phyloP scores from a whole-genome alignment of 257 asterid species.

The Mentha longifolia region DNA sequence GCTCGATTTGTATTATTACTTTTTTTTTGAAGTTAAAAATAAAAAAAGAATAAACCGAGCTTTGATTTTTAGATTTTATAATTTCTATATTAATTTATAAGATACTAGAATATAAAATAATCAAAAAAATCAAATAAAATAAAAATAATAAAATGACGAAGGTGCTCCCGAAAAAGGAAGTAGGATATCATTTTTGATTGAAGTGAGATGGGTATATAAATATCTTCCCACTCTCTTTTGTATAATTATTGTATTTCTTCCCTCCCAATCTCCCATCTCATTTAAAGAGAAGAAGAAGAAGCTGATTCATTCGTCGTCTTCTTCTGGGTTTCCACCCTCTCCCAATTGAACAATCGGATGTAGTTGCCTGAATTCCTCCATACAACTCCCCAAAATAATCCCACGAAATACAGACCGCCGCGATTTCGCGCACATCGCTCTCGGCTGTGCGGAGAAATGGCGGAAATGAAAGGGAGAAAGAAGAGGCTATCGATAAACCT shows the following conservation, averaged over 20 bases:
- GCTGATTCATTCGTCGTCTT: background rate
- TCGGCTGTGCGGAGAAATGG: constrained; percentile 42
- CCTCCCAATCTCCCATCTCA: constrained; percentile 9
- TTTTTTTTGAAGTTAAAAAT: too few relatives aligned
- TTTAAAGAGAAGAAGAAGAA: constrained; percentile 33
- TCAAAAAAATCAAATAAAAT: too few relatives aligned
- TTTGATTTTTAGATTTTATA: too few relatives aligned
- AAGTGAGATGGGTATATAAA: too few relatives aligned
- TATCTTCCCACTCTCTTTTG: too few relatives aligned
- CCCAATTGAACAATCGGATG: constrained; percentile 5
- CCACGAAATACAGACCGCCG: background rate
- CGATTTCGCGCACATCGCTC: constrained; percentile 6
- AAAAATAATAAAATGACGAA: too few relatives aligned
- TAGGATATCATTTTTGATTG: too few relatives aligned
- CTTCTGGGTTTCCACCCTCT: background rate
- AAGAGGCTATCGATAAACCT: constrained; percentile 61
- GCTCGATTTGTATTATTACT: too few relatives aligned
- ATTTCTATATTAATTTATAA: too few relatives aligned
- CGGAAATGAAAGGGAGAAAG: constrained; percentile 46
- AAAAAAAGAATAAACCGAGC: too few relatives aligned
- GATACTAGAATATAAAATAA: too few relatives aligned
- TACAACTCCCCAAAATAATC: background rate
- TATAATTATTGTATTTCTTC: background rate
- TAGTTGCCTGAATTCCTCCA: background rate
- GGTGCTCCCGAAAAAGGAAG: too few relatives aligned